Evolutionary conservation across 2,329 filamentous ascomycete species (phyloP).

Genomic region (Chaetoscypha palmicola): DNA sequence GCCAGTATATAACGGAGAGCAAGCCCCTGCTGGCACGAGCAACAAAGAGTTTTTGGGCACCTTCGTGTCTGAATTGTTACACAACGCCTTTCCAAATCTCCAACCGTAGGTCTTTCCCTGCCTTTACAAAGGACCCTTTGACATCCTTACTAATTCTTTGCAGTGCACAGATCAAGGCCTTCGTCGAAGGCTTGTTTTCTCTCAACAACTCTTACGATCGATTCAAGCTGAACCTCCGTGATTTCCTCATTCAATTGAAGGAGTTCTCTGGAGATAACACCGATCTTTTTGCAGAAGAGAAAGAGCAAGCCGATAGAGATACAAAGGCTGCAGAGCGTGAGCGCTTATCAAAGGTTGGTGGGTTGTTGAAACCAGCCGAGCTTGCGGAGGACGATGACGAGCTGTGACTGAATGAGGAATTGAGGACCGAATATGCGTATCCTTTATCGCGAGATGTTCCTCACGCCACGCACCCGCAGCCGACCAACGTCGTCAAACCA

Average conservation of each 20-base stretch:
- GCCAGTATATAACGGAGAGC: slow-evolving; percentile 79
- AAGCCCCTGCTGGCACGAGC: slow-evolving; percentile 73
- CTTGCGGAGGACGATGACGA: slow-evolving; percentile 81
- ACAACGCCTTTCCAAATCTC: slow-evolving; percentile 89
- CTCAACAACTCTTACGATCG: slow-evolving; percentile 84
- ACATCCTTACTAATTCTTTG: slow-evolving; percentile 32
- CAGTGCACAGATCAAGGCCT: slow-evolving; percentile 79
- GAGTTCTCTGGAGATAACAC: slow-evolving; percentile 95
- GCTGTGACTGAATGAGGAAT: slow-evolving; percentile 72
- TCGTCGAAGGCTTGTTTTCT: slow-evolving; percentile 84
- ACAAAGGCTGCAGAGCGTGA: slow-evolving; percentile 85
- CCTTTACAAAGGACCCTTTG: background rate
- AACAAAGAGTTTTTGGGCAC: slow-evolving; percentile 88
- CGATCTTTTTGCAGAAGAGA: slow-evolving; percentile 88
- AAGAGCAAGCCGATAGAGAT: slow-evolving; percentile 83
- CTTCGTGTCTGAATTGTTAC: slow-evolving; percentile 78
- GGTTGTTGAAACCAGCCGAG: slow-evolving; percentile 94
- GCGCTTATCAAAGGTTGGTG: slow-evolving; percentile 88
- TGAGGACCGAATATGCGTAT: slow-evolving; percentile 48
- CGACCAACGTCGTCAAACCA: slow-evolving; percentile 26
- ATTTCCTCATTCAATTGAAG: slow-evolving; percentile 95
- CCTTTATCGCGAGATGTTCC: slow-evolving; percentile 11
- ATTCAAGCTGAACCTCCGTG: slow-evolving; percentile 92
- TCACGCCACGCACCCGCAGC: slow-evolving; percentile 13
- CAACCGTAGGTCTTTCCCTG: slow-evolving; percentile 59